Evolutionary conservation across 1,284 basidiomycete species (phyloP).

Genomic region (Macrocystidia cucumis): DNA sequence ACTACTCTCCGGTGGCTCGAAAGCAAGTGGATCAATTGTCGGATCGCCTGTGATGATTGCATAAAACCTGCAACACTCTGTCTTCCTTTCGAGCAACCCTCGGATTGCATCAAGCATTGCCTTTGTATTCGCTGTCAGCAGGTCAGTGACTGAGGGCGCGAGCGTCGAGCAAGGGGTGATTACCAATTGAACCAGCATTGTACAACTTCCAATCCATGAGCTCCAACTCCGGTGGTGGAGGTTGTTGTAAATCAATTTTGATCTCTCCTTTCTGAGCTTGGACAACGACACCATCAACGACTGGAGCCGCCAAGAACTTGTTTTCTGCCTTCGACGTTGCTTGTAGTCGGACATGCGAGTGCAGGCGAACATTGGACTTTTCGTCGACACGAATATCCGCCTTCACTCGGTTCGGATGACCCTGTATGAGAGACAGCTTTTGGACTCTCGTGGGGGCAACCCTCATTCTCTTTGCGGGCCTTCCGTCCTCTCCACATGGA

Average conservation of each 20-base stretch:
- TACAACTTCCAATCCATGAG: slow-evolving; percentile 58
- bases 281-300: slow-evolving; percentile 49
- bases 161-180: slow-evolving; percentile 3
- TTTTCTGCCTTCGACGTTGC: slow-evolving; percentile 48
- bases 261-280: slow-evolving; percentile 44
- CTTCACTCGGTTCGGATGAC: slow-evolving; percentile 28
- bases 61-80: slow-evolving; percentile 42
- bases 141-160: slow-evolving; percentile 1
- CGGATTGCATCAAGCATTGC: slow-evolving; percentile 58
- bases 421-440: slow-evolving; percentile 23
- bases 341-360: slow-evolving; percentile 56
- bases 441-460: slow-evolving; percentile 28
- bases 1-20: slow-evolving; percentile 4
- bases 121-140: slow-evolving; percentile 42
- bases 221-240: slow-evolving; percentile 48
- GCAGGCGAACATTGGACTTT: slow-evolving; percentile 37
- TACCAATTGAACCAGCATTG: slow-evolving; percentile 49
- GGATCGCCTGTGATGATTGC: slow-evolving; percentile 29
- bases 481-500: slow-evolving; percentile 52
- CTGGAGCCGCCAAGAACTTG: slow-evolving; percentile 31
- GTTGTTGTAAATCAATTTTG: slow-evolving; percentile 42
- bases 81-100: slow-evolving; percentile 32
- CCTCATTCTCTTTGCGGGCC: slow-evolving; percentile 30
- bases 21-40: background rate
- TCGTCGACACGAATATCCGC: slow-evolving; percentile 50